phyloP scores from a whole-genome alignment of 805 yeast genomes.

The Starmerella sp. region DNA sequence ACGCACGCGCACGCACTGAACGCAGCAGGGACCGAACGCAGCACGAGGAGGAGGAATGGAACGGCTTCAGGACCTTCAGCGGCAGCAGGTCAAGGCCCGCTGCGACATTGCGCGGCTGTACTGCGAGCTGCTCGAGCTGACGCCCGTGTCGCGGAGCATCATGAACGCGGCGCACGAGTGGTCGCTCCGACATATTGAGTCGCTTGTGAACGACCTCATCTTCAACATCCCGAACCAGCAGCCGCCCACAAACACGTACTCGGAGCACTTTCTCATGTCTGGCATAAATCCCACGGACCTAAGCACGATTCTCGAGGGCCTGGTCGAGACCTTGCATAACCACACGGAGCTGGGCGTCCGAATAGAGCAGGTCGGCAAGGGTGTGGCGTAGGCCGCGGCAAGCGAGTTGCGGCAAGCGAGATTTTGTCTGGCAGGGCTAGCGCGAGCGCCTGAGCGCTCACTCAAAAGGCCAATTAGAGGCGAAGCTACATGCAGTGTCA shows the following conservation, averaged over 20 bases:
- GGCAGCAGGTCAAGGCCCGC: slow-evolving; percentile 29
- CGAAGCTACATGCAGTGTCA: too few species aligned
- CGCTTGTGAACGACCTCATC: slow-evolving; percentile 26
- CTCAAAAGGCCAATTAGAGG: too few species aligned
- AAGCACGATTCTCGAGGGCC: slow-evolving; percentile 20
- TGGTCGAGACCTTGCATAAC: slow-evolving; percentile 23
- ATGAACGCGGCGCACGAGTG: slow-evolving; percentile 30
- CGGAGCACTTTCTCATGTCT: slow-evolving; percentile 21
- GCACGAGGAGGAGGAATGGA: slow-evolving; percentile 4
- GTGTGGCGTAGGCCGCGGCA: slow-evolving; percentile 21
- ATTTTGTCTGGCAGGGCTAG: too few species aligned
- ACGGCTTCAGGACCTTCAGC: slow-evolving; percentile 20
- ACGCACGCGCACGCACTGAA: neutral
- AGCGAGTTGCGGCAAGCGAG: too few species aligned
- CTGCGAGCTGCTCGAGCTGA: slow-evolving; percentile 24
- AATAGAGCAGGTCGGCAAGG: slow-evolving; percentile 29
- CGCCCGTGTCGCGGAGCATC: slow-evolving; percentile 24
- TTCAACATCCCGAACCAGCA: slow-evolving; percentile 23
- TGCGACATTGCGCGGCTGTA: slow-evolving; percentile 26
- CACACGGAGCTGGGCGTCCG: slow-evolving; percentile 24
- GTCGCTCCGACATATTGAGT: slow-evolving; percentile 27
- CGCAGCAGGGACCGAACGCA: neutral
- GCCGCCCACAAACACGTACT: slow-evolving; percentile 24
- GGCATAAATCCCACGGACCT: slow-evolving; percentile 23
- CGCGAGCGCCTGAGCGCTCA: too few species aligned